These are phyloP conservation scores for Sporopachydermia lactativora DNA, from an alignment of 805 yeast genomes.

Conservation along the genomic window DNA sequence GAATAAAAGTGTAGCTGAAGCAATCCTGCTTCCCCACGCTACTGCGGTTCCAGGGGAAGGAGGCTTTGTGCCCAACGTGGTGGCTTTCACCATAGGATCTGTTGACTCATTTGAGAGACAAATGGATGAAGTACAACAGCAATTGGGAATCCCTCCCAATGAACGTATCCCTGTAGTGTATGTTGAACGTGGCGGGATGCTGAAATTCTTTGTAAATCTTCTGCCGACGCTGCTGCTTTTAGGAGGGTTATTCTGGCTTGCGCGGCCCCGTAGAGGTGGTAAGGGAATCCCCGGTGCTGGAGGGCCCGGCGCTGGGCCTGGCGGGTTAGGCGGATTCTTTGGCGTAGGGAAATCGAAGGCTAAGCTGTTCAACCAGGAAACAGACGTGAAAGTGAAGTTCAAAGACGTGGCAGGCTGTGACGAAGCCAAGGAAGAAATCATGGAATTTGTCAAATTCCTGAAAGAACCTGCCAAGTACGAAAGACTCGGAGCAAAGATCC, in stretches of 20 bases:
- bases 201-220: slow-evolving; percentile 52
- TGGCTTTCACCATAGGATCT: slow-evolving; percentile 77
- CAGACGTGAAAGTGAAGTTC: slow-evolving; percentile 68
- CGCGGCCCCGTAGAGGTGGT: slow-evolving; percentile 29
- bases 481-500: slow-evolving; percentile 82
- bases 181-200: slow-evolving; percentile 49
- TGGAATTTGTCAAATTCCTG: slow-evolving; percentile 87
- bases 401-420: slow-evolving; percentile 92
- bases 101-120: slow-evolving; percentile 77
- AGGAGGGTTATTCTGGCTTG: slow-evolving; percentile 63
- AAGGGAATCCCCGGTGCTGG: slow-evolving; percentile 25
- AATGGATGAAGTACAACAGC: slow-evolving; percentile 58
- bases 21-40: slow-evolving; percentile 37
- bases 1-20: slow-evolving; percentile 60
- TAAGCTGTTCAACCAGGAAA: slow-evolving; percentile 68
- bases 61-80: slow-evolving; percentile 26
- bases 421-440: slow-evolving; percentile 87
- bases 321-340: slow-evolving; percentile 55
- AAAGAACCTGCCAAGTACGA: slow-evolving; percentile 79
- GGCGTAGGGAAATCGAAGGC: slow-evolving; percentile 71
- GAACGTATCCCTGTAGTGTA: slow-evolving; percentile 72
- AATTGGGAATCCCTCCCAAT: slow-evolving; percentile 46
- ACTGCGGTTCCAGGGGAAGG: slow-evolving; percentile 22
- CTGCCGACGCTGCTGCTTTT: slow-evolving; percentile 70
- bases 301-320: slow-evolving; percentile 32